Evolutionary conservation across 768 basidiomycete species (phyloP), one percentile per base, ranked within the genome.

Genomic region (Russula sp.): DNA sequence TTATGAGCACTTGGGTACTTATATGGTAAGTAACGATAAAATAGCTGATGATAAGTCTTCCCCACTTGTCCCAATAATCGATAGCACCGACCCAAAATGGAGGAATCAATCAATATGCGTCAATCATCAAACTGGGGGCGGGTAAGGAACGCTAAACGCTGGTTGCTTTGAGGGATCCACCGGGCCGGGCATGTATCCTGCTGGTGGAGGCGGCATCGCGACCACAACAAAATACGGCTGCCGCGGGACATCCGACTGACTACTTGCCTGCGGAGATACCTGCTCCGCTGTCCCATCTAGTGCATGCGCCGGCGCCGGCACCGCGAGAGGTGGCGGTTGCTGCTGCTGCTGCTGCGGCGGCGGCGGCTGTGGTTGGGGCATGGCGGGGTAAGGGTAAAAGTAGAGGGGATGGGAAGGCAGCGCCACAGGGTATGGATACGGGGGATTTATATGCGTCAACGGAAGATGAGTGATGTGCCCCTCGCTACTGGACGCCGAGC

Each of bases 181-280:
- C 0, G 38, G 32, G 6, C 61, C 45, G 10, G 55, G 38, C 9
- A 48, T 2, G 14, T 59, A 63, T 42, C 38, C 58, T 6, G 25
- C 25, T 3, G 25, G 25, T 2, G 66, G 63, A 7, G 65, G 59
- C 41, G 65, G 59, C 41, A 65, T 52, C 41, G 65, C 59, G 7
- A 66, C 48, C 34, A 66, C 49, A 42, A 61, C 65, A 47, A 65
- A 32, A 56, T 56, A 56, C 35, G 53, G 58, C 41, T 64, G 63
- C 36, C 56, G 39, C 16, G 38, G 51, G 2, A 39, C 25, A 9
- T 54, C 61, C n/a, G 61, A 58, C 10, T 49, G 22, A 11, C 57
- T 52, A 38, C 61, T 63, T 25, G 51, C 48, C 43, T 58, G 64
- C 13, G 35, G 63, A 4, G 56, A 59, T 2, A 53, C 20, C 32